Percentiles rank a stretch among this genome's conserved stretches.
Conservation (phyloP, 331 rosid species). For the Cydonia oblonga region DNA sequence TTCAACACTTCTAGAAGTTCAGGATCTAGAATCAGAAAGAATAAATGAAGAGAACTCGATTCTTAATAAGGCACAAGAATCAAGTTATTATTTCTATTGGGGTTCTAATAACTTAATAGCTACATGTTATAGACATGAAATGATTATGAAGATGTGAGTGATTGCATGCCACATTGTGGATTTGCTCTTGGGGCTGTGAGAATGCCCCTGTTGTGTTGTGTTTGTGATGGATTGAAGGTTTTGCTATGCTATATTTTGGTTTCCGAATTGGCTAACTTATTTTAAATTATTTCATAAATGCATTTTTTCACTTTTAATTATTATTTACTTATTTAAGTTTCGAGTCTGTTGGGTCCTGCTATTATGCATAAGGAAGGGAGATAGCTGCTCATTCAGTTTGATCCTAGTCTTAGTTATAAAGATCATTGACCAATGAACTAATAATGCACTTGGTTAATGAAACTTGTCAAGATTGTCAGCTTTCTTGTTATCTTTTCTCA, state of each 20-base stretch:
- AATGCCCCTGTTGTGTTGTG: not conserved
- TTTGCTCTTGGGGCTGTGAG: not conserved
- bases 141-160: not conserved
- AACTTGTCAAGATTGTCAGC: not conserved
- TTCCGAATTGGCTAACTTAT: not conserved
- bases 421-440: not conserved
- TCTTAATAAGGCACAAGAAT: not conserved
- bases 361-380: not conserved
- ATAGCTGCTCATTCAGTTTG: not conserved
- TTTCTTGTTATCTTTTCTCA: not conserved
- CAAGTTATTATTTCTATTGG: not conserved
- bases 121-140: not conserved
- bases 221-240: not conserved
- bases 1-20: not conserved
- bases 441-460: not conserved
- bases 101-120: not conserved
- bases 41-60: not conserved
- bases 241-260: not conserved
- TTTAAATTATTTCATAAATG: not conserved
- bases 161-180: not conserved
- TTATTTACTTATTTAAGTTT: not conserved
- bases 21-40: not conserved
- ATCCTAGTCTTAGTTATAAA: not conserved
- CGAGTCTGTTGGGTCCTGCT: not conserved
- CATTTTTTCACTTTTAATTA: not conserved